Conservation (phyloP, 768 basidiomycete species). For the Tephrocybe sp. region DNA sequence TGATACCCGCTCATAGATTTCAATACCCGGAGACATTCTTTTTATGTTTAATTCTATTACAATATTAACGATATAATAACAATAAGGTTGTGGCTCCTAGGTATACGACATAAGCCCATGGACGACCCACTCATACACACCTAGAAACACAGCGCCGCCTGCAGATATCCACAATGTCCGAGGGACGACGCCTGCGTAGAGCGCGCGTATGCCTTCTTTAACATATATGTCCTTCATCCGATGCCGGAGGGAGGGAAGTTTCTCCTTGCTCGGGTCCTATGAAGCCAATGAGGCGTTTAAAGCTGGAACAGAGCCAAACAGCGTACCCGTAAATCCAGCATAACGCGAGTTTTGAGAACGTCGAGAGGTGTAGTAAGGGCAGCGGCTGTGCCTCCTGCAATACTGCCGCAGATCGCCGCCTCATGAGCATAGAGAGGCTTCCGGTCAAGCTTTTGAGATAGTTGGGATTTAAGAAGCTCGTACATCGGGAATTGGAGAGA, state of each 20-base stretch:
- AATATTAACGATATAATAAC: no score
- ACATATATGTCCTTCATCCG: slow-evolving; percentile 68
- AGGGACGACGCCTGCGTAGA: slow-evolving; percentile 88
- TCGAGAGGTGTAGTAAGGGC: slow-evolving; percentile 93
- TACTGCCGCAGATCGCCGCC: slow-evolving; percentile 85
- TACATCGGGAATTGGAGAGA: slow-evolving; percentile 96
- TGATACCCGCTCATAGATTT: neutral
- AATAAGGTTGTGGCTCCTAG: neutral
- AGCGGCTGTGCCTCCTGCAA: slow-evolving; percentile 90
- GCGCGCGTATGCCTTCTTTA: slow-evolving; percentile 67
- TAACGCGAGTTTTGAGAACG: slow-evolving; percentile 94
- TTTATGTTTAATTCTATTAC: neutral
- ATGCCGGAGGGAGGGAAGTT: slow-evolving; percentile 51
- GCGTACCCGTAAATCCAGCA: slow-evolving; percentile 85
- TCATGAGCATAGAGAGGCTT: slow-evolving; percentile 68
- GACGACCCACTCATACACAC: slow-evolving; percentile 88
- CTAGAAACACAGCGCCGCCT: slow-evolving; percentile 95
- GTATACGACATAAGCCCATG: slow-evolving; percentile 40
- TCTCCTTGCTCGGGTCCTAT: slow-evolving; percentile 51
- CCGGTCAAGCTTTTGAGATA: slow-evolving; percentile 54
- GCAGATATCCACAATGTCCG: slow-evolving; percentile 96
- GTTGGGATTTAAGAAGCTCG: slow-evolving; percentile 74
- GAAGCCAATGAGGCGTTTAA: neutral
- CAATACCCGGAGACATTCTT: neutral
- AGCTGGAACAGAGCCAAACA: neutral